A percentile compares a stretch with the other conserved stretches of the same genome.
Evolutionary conservation across 1,284 basidiomycete species (phyloP).

Genomic region (Stygiomarasmius scandens): DNA sequence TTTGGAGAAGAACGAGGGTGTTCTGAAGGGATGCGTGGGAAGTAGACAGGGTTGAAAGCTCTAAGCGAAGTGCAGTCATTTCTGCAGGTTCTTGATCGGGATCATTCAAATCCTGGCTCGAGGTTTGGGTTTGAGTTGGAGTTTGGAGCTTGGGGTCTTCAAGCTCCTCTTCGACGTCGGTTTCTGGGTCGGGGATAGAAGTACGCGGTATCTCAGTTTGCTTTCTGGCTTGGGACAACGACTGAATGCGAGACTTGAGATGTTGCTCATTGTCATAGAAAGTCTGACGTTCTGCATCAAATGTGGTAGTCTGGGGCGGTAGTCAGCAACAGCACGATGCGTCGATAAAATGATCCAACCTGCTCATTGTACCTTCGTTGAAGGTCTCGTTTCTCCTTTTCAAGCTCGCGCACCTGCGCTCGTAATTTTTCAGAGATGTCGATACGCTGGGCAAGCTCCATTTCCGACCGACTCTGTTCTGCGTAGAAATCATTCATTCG

Average conservation of each 20-base stretch:
- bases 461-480: constrained; percentile 77
- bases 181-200: constrained; percentile 29
- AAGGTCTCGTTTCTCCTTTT: constrained; percentile 79
- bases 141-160: constrained; percentile 28
- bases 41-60: constrained; percentile 79
- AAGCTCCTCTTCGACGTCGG: constrained; percentile 41
- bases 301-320: constrained; percentile 63
- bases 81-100: constrained; percentile 77
- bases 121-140: constrained; percentile 22
- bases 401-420: constrained; percentile 75
- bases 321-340: constrained; percentile 11
- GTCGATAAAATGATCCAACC: constrained; percentile 40
- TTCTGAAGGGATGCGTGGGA: constrained; percentile 80
- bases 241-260: constrained; percentile 83
- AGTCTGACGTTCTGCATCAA: constrained; percentile 82
- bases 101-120: constrained; percentile 54
- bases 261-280: constrained; percentile 88
- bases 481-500: constrained; percentile 75
- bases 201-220: constrained; percentile 43
- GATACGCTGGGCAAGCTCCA: constrained; percentile 74
- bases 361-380: constrained; percentile 83
- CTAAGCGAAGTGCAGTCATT: constrained; percentile 78
- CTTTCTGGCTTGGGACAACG: constrained; percentile 68
- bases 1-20: constrained; percentile 74
- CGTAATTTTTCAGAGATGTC: constrained; percentile 79